Base-by-base conservation (phyloP, 352 stramenopile genomes). In the Globisporangium emineosum region DNA sequence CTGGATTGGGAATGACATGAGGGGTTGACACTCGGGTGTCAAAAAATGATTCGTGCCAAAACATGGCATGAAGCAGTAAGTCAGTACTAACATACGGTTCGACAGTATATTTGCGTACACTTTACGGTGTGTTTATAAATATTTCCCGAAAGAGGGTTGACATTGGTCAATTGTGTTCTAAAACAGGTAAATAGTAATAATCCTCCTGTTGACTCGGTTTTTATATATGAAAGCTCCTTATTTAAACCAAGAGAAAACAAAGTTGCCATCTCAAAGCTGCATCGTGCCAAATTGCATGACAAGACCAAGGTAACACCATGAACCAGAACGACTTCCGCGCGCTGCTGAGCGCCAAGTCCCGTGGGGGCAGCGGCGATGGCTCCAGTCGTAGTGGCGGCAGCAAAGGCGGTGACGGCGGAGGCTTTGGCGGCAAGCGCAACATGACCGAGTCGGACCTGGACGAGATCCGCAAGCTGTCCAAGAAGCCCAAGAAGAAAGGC, bases 311-410 rank as follows among this genome's bases (percentile, higher is more conserved):
- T 7, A 3, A 13, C 9, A 64, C 15, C 9, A 91, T 91, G 83
- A 88, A 90, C 66, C 84, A 93, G 67, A 79, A 89, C 63, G 84
- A 90, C 75, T 93, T 93, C 62, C 73, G 84, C 51, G 73, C 79
- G 58, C 62, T 93, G 66, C 55, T 93, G 37, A 66, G 71, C 42
- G 72, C 59, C 13, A 66, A 71, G 33, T 66, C 63, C 45, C 51
- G 65, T 21, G 62, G 37, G n/a, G 58, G 69, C 54, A 66, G 64
- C 33, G 52, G 66, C 25, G 62, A 42, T 5, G 57, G 51, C 19
- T 42, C 30, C 0, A 6, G 12, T 12, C 52, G 49, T 55, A 60
- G 51, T 25, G 54, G 52, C 30, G 56, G 61, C 27, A 45, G 54
- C 37, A 35, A 50, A 25, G 60, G 47, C 25, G 57, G 52, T 27